Base-by-base conservation (phyloP, 1,284 basidiomycete genomes). In the Rhodotorula sp. region DNA sequence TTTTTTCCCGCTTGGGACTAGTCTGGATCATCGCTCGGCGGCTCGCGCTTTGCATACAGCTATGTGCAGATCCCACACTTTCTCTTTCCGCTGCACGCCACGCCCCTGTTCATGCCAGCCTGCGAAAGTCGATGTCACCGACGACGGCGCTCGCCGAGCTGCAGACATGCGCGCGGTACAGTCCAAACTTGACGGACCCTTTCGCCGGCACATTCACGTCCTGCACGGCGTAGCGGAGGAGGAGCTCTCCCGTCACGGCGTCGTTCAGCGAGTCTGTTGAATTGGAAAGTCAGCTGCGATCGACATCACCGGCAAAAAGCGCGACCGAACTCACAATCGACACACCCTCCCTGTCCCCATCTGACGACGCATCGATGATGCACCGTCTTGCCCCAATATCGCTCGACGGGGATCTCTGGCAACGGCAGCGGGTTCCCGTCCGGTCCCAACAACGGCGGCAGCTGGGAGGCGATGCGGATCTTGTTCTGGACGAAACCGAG, bases 401-500 rank as follows among this genome's bases (percentile, higher is more conserved):
- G 14, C n/a, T 67, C 67, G 16, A 57, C 67, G 1, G 38, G 16
- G 0, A 65, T 28, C 38, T 55, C 52, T 4, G 69, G 60, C 56
- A 71, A 14, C 45, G 67, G 60, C 19, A 61, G 14, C n/a, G 47
- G 49, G 45, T 21, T 48, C 1, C 66, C 60, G 12, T 26, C 18
- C 55, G 28, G 21, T 31, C 23, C 57, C 21, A 57, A 7, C 12
- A 52, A 31, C 21, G 65, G 60, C 49, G 60, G 66, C 6, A 68
- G 47, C 16, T 59, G 26, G 1, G 69, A 59, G 45, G 47, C 57
- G 57, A 73, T 57, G 38, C 60, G 57, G 34, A 74, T 28, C 31
- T 64, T 71, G 72, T 47, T n/a, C 18, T 71, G 52, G 47, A 71
- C 72, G 62, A 73, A 59, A 14, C 66, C 66, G 47, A 74, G 67